Evolutionary conservation across 2,329 filamentous ascomycete species (phyloP).

Genomic region (Fusarium sterilihyphosum): DNA sequence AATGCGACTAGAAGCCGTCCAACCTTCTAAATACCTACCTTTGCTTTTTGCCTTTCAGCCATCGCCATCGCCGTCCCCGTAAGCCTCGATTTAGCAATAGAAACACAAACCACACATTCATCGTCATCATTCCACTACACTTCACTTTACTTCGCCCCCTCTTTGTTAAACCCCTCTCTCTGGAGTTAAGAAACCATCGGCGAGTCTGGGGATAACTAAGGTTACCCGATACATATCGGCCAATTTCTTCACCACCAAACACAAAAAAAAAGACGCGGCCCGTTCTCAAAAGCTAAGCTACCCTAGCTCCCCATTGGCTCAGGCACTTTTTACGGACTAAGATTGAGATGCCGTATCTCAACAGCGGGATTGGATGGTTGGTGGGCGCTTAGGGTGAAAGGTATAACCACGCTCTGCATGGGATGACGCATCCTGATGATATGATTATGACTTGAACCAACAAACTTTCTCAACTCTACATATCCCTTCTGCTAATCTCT

Average conservation of each 20-base stretch:
- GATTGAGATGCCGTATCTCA: background rate
- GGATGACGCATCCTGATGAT: background rate
- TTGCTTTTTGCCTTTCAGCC: background rate
- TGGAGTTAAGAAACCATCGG: background rate
- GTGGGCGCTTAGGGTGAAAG: background rate
- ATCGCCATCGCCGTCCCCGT: conserved; percentile 24
- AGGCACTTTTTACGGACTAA: background rate
- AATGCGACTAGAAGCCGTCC: background rate
- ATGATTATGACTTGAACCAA: background rate
- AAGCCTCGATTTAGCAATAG: background rate
- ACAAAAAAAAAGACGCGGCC: background rate
- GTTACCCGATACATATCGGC: conserved; percentile 1
- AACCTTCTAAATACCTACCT: background rate
- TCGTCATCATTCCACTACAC: background rate
- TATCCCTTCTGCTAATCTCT: background rate
- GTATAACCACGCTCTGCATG: background rate
- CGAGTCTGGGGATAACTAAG: background rate
- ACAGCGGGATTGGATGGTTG: background rate
- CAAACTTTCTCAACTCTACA: background rate
- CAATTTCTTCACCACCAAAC: background rate
- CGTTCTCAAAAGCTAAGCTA: background rate
- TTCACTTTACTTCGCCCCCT: background rate
- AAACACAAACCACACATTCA: no score
- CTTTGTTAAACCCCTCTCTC: background rate
- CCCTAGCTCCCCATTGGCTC: background rate